Base-by-base conservation (phyloP, 2,329 filamentous ascomycete genomes). In the Amauroascus verrucosus region DNA sequence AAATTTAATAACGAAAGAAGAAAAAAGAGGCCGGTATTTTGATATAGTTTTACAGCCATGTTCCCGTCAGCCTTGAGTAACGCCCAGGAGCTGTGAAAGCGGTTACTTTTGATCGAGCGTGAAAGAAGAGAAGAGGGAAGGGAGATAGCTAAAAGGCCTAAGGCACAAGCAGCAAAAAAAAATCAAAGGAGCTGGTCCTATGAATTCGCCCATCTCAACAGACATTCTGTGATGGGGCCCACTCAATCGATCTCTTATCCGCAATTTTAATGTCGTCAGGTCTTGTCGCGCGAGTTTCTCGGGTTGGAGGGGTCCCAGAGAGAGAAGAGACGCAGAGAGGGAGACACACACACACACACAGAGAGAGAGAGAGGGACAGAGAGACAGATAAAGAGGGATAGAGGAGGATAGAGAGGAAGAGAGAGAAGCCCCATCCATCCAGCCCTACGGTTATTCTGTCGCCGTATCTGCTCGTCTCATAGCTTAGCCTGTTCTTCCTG, bases 181-280 rank as follows among this genome's bases (percentile, higher is more conserved):
- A 18, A 41, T 13, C 16, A 30, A 28, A 22, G 18, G 20, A 32
- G n/a, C 13, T 14, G n/a, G 22, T 43, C 22, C 30, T 16, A 11
- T 33, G 22, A 28, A 22, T 22, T 40, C 37, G n/a, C 37, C 38
- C 41, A 24, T 38, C 50, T 46, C 50, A 46, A 14, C 30, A 18
- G 30, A 22, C 30, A 41, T 41, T 35, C 49, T 45, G 49, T 51
- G 40, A 51, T 44, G 49, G 33, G 38, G 48, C 48, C 48, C 48
- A 51, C 48, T 45, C 48, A 35, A 46, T 46, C 30, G 41, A 52
- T 28, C 32, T 38, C 43, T 14, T 32, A 32, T 13, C 33, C 26
- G 50, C 50, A 28, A 20, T 38, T 46, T 46, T 52, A 41, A 41
- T 41, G 38, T 24, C 38, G 38, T 41, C 38, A 41, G 16, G 5